Evolutionary conservation across 2,329 filamentous ascomycete genomes (phyloP), one percentile per base, ranked within the genome.

Genomic region (Leptodontidium sp.): DNA sequence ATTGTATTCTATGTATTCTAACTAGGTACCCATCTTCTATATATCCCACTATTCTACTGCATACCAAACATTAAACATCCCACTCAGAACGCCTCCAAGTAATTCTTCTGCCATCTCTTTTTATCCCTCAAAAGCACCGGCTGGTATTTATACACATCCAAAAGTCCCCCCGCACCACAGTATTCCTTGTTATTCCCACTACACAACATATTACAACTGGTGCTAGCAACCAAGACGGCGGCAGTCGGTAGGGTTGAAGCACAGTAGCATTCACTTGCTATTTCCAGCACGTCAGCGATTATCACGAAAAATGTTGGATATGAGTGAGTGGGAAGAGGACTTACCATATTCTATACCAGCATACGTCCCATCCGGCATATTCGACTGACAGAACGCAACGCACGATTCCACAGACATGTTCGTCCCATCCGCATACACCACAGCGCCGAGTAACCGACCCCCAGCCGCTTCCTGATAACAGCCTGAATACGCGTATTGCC

Each of bases 291-390:
- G 49, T 47, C 15, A 35, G 35, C n/a, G 21, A 47, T 38, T 59
- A 40, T 40, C 1, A 2, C 8, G 5, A 21, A 21, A 35, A 35
- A 35, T 58, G 49, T 11, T 11, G 29, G 21, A 11, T 15, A 17
- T 3, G 24, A 15, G 2, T 47, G 0, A 52, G 43, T 1, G 29
- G 45, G 43, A 26, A 32, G 2, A 21, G 7, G 38, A 53, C 29
- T 14, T 64, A 53, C 40, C 77, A 66, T 79, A 79, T 72, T 81
- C 79, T 29, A 81, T 68, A 3, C 80, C 80, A 15, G 79, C 79
- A 65, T 77, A 80, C 7, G 71, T 68, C 68, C 74, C 77, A 26
- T 70, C 32, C 2, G 53, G 49, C 17, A 52, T 70, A 61, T 72
- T 70, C 71, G 75, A 77, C 55, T 71, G 61, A 17, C 68, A 58